Conservation (phyloP, 2,329 filamentous ascomycete species). For the Pseudogymnoascus sp. region DNA sequence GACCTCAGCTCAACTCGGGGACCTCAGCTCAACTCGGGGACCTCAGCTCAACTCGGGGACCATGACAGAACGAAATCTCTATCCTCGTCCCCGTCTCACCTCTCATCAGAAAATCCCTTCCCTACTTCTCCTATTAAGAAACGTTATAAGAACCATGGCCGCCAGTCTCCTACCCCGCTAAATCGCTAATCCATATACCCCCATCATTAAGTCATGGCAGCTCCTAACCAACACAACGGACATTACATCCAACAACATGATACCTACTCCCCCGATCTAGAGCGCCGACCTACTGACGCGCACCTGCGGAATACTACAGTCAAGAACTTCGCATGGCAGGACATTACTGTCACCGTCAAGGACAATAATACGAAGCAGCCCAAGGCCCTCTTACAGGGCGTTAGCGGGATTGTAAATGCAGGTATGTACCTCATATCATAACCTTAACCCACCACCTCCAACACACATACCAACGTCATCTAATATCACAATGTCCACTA, state of each 20-base stretch:
- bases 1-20: neutral
- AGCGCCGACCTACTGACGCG: conserved; percentile 10
- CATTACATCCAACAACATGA: neutral
- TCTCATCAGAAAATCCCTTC: neutral
- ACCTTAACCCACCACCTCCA: neutral
- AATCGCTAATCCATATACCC: neutral
- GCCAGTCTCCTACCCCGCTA: neutral
- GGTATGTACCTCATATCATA: conserved; percentile 32
- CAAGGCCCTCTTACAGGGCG: conserved; percentile 54
- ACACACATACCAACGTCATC: neutral
- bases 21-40: neutral
- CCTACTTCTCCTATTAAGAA: neutral
- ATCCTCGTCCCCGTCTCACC: neutral
- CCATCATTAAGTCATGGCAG: neutral
- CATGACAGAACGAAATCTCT: neutral
- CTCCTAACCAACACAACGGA: neutral
- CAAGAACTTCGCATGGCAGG: conserved; percentile 56
- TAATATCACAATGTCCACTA: neutral
- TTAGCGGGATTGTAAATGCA: conserved; percentile 56
- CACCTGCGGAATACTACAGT: conserved; percentile 58
- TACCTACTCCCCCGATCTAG: neutral
- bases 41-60: neutral
- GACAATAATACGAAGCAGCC: conserved; percentile 57
- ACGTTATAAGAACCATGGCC: neutral
- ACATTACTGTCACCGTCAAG: conserved; percentile 63